Evolutionary conservation across 2,329 filamentous ascomycete genomes (phyloP).

Genomic region (Epichloe baconii): DNA sequence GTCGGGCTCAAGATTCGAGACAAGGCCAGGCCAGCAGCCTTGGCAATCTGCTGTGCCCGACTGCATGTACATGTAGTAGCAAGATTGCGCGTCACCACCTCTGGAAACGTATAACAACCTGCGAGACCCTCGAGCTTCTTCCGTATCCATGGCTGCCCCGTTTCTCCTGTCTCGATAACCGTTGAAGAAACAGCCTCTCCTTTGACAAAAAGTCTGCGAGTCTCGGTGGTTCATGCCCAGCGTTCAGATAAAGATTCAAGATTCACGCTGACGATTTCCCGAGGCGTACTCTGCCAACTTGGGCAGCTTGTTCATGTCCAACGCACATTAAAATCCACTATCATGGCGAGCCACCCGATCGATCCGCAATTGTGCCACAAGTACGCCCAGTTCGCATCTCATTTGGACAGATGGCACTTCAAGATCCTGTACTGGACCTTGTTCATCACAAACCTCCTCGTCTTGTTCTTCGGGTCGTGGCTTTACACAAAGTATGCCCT

Average conservation of each 20-base stretch:
- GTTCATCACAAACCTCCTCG: constrained; percentile 29
- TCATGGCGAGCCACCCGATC: constrained; percentile 1
- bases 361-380: constrained; percentile 21
- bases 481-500: constrained; percentile 25
- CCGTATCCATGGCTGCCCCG: not conserved
- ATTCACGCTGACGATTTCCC: too few relatives aligned
- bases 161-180: not conserved
- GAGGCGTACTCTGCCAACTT: too few relatives aligned
- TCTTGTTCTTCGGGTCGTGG: constrained; percentile 32
- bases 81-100: not conserved
- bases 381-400: constrained; percentile 31
- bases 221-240: not conserved
- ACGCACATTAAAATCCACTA: not conserved
- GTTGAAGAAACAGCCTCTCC: not conserved
- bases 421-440: constrained; percentile 34
- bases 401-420: constrained; percentile 29
- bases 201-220: not conserved
- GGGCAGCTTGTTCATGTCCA: too few relatives aligned
- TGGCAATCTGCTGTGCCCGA: constrained; percentile 1
- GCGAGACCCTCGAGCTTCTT: not conserved
- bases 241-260: not conserved
- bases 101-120: not conserved
- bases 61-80: not conserved
- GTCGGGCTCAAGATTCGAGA: not conserved
- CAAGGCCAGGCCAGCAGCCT: not conserved